These are phyloP conservation scores for Heliamphora pulchella DNA, from an alignment of 179 eudicot species.

Conservation along the genomic window DNA sequence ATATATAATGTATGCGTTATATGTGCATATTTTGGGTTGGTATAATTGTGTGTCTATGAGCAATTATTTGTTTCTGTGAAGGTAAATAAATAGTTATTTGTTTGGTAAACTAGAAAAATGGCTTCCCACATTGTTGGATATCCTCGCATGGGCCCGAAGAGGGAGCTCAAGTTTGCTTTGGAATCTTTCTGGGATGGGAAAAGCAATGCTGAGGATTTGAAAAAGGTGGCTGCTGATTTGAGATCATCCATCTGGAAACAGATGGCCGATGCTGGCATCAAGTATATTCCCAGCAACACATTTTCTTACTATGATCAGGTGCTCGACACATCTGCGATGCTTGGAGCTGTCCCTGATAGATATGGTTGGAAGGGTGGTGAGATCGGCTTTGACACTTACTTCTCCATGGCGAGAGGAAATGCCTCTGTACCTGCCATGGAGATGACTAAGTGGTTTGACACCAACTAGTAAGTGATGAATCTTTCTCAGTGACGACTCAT, in stretches of 20 bases:
- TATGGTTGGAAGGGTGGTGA: constrained; percentile 72
- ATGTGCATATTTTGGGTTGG: neutral
- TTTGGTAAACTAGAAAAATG: constrained; percentile 40
- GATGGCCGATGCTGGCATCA: constrained; percentile 65
- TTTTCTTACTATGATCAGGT: constrained; percentile 73
- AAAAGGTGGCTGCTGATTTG: constrained; percentile 47
- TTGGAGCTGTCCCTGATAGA: constrained; percentile 72
- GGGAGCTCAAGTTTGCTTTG: constrained; percentile 68
- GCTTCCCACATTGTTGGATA: constrained; percentile 73
- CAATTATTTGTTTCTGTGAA: neutral
- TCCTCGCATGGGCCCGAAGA: constrained; percentile 85
- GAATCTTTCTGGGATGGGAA: constrained; percentile 81
- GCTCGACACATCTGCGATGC: constrained; percentile 68
- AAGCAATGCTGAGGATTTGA: constrained; percentile 53
- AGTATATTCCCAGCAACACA: constrained; percentile 72
- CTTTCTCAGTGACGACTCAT: too few species aligned
- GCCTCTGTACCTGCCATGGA: constrained; percentile 74
- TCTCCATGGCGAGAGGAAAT: constrained; percentile 82
- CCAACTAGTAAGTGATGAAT: constrained; percentile 58
- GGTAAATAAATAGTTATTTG: neutral
- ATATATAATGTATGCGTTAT: too few species aligned
- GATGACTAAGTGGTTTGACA: constrained; percentile 89
- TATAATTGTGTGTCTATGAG: neutral
- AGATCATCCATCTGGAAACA: constrained; percentile 64
- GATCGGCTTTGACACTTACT: constrained; percentile 62